Evolutionary conservation across 139 green algal species (phyloP), one percentile per base, ranked within the genome.

Genomic region (Picochlorum sp.): DNA sequence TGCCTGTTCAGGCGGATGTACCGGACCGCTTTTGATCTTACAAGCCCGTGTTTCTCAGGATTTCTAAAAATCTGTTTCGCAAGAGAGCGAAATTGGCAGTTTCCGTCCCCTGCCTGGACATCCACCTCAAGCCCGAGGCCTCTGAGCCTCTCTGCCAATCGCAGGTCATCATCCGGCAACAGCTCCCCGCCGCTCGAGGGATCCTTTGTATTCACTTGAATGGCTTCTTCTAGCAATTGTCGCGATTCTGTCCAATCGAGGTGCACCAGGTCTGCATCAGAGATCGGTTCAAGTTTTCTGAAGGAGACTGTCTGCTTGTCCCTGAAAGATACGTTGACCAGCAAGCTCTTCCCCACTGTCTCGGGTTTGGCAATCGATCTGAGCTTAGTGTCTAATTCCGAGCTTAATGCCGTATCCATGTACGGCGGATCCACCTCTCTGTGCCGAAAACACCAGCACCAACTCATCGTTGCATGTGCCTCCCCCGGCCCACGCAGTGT

Each of bases 71-170:
- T 69, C 20, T 70, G 69, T 55, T 83, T 71, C 26, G 61, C 74
- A 15, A 90, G 41, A 13, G 75, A 62, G 4, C 81, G 59, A 61
- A 90, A 90, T 72, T 89, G 83, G 66, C 83, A 88, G 66, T 85
- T 85, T 23, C 80, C 82, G 64, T 87, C 84, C 2, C 76, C 76
- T 6, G 47, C 61, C 68, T 84, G 79, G 2, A 79, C 65, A 5
- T 78, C 44, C 70, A 84, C 81, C 18, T 86, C 78, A 49, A 90
- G 67, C 11, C 79, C 75, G 1, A 90, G 61, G 49, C 77, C 76
- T 28, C 61, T 52, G 34, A 90, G 56, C 13, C 83, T 71, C 63
- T 76, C 21, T 0, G 63, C 30, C 24, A 88, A 56, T 15, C 70
- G 56, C 59, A 65, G 23, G 47, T 77, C 73, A 24, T 75, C 24